Base-by-base conservation (phyloP, 139 green algal genomes). In the Nannochloris sp. region DNA sequence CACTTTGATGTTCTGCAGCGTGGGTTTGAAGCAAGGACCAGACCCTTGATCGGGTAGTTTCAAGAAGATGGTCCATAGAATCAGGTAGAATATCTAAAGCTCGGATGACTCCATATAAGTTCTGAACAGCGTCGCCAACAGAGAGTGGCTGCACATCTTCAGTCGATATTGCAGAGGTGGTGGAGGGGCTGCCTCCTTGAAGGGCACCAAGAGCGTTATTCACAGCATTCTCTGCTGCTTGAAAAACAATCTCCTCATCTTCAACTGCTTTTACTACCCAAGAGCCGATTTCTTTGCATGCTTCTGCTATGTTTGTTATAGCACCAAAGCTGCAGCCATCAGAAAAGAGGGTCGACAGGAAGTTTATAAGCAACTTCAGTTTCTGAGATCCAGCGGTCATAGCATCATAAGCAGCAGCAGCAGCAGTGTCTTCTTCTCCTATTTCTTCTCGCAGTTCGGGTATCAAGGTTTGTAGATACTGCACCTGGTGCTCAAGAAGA, bases 61-160 rank as follows among this genome's bases (percentile, higher is more conserved):
- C 56, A 1, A 73, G n/a, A 1, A 51, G 33, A 3, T 6, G 46
- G 10, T 46, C 64, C n/a, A 27, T 23, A 1, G 3, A 45, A 6
- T 27, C 34, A 23, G 46, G 6, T n/a, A 8, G 31, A 9, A 19
- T 5, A 34, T 75, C 42, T 32, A 75, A 30, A n/a, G 61, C 47
- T 25, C 68, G 46, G 12, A 75, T 34, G 27, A 75, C 4, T 4
- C 44, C 68, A 54, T 56, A 75, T 19, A 75, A 32, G 33, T 65
- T 65, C 13, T 75, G 68, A 31, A 75, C 39, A 2, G 68, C 68
- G 29, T 71, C 68, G 3, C 68, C 68, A 8, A 54, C 36, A 32
- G 68, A 75, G 10, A 74, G n/a, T n/a, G n/a, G n/a, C n/a, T n/a
- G n/a, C n/a, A n/a, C n/a, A n/a, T n/a, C n/a, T n/a, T n/a, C n/a